Base-by-base conservation (phyloP, 306 rosid genomes). In the Cicer yamashitae region DNA sequence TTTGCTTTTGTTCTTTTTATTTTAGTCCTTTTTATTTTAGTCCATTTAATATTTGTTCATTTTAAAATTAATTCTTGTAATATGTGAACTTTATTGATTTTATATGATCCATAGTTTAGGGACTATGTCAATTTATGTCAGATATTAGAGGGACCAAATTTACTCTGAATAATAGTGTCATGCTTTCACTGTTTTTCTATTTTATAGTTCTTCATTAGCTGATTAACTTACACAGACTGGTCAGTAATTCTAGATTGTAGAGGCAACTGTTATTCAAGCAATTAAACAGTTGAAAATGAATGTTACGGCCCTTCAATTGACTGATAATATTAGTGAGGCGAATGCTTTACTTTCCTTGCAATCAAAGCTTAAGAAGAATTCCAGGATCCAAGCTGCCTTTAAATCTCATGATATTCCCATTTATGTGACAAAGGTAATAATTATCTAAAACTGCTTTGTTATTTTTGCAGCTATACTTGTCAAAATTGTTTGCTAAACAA, bases 271-370 rank as follows among this genome's bases (percentile, higher is more conserved):
- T 81, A 81, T 83, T 74, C 99, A 90, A 88, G 97, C 84, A 75
- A 83, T 88, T 68, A 94, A 87, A 59, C 96, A 88, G 82, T 70
- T 92, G 84, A 90, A 85, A 83, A 83, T 89, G 87, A 75, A 84
- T 56, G 97, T 84, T 74, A 74, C 83, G 74, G 88, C 86, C 63
- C 70, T 92, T 71, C 75, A 82, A 79, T 83, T 94, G 68, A 92
- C 96, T 79, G 87, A 94, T 79, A 88, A 94, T 87, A 92, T 92
- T 61, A 92, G 96, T 57, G 91, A 89, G 80, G 99, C 97, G 77
- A 88, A 94, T 73, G 97, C 96, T 10, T 80, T 94, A 41, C 94
- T 94, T 74, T 93, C 91, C 75, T 80, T 94, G 88, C 99, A 89
- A 60, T 82, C 96, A 18, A 90, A 89, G 91, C 89, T 94, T 58